These are phyloP conservation scores for Helotiales sp. DNA, from an alignment of 2,329 filamentous ascomycete species.

Conservation along the genomic window DNA sequence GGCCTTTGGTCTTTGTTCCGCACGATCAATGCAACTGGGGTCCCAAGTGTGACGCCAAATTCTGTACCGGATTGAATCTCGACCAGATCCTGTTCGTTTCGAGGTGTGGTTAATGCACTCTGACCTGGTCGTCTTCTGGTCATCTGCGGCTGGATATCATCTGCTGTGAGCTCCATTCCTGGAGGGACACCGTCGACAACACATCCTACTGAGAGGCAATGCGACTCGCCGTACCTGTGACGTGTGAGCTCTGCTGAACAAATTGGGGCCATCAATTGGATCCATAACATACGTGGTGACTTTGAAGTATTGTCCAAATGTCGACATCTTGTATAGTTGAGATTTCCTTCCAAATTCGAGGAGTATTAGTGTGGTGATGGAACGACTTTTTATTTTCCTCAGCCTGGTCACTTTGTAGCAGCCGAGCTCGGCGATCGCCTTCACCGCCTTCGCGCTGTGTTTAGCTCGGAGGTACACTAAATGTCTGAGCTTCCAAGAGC, in stretches of 20 bases:
- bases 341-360: constrained; percentile 4
- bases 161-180: constrained; percentile 80
- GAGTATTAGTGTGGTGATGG: constrained; percentile 2
- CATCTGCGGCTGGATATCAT: constrained; percentile 92
- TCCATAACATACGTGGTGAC: constrained; percentile 64
- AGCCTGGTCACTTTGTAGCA: constrained; percentile 24
- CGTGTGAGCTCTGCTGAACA: constrained; percentile 9
- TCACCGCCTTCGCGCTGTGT: constrained; percentile 1
- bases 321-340: constrained; percentile 64
- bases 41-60: constrained; percentile 84
- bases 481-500: background rate
- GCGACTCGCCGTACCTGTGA: constrained; percentile 71
- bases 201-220: constrained; percentile 90
- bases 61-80: constrained; percentile 93
- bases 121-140: constrained; percentile 88
- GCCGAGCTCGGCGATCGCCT: constrained; percentile 21
- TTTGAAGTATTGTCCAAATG: constrained; percentile 78
- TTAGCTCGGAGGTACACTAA: background rate
- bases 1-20: constrained; percentile 92
- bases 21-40: constrained; percentile 84
- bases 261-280: constrained; percentile 7
- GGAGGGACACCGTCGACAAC: constrained; percentile 94
- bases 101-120: constrained; percentile 84
- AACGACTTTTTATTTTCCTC: constrained; percentile 18
- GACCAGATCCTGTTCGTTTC: constrained; percentile 89